These are phyloP conservation scores for Ephemerocybe angulata DNA, from an alignment of 768 basidiomycete genomes.

Conservation along the genomic window DNA sequence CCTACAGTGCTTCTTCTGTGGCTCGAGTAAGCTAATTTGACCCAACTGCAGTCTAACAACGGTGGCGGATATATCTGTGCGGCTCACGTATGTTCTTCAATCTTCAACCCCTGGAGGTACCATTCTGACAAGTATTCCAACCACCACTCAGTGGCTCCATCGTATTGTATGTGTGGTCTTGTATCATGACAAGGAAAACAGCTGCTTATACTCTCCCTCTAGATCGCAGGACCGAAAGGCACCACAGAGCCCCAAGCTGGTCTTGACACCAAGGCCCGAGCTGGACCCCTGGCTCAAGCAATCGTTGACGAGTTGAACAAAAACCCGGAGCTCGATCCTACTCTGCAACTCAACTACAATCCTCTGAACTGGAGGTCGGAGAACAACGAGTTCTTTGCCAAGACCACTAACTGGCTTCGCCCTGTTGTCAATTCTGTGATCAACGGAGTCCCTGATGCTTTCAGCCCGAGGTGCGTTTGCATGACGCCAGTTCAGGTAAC, in stretches of 20 bases:
- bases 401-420: conserved; percentile 46
- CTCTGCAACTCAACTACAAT: conserved; percentile 43
- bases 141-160: conserved; percentile 37
- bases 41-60: conserved; percentile 39
- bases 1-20: neutral
- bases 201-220: neutral
- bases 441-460: conserved; percentile 49
- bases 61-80: conserved; percentile 58
- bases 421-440: conserved; percentile 40
- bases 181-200: neutral
- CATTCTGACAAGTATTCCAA: neutral
- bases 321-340: conserved; percentile 39
- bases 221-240: conserved; percentile 51
- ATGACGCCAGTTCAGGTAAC: neutral
- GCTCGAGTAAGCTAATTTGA: neutral
- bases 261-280: conserved; percentile 48
- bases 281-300: conserved; percentile 46
- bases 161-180: conserved; percentile 34
- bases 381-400: conserved; percentile 39
- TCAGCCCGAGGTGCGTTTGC: conserved; percentile 42
- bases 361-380: conserved; percentile 46
- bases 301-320: conserved; percentile 43
- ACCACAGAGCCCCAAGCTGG: conserved; percentile 56
- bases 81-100: conserved; percentile 44
- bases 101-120: neutral